Percentiles rank a stretch among this genome's conserved stretches.
Conservation (phyloP, 257 asterid species). For the Solanum lycopersicoides region DNA sequence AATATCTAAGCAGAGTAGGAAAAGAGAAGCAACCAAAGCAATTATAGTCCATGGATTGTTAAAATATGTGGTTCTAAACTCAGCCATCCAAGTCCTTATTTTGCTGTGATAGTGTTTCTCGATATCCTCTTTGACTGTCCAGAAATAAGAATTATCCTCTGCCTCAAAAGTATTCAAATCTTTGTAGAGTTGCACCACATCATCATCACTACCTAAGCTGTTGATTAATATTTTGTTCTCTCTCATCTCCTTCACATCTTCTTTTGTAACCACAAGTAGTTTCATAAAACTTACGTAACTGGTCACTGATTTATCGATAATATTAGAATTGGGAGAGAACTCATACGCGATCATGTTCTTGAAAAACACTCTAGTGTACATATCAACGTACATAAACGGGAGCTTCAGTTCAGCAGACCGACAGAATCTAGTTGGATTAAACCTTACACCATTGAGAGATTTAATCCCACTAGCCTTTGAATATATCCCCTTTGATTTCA, state of each 20-base stretch:
- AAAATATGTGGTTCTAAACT: neutral
- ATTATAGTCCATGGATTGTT: neutral
- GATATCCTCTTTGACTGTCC: fast-evolving
- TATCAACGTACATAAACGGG: neutral
- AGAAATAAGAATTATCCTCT: neutral
- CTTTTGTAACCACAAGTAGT: neutral
- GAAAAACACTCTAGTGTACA: neutral
- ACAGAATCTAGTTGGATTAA: neutral
- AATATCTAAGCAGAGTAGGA: neutral
- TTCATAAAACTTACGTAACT: neutral
- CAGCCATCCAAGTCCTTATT: neutral
- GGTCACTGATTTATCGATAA: neutral
- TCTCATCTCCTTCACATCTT: neutral
- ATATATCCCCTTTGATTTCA: neutral
- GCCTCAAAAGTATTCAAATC: neutral
- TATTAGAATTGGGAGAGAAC: neutral
- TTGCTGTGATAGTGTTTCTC: neutral
- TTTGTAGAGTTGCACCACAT: neutral
- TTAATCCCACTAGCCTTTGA: neutral
- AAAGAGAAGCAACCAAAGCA: neutral
- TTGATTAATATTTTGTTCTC: neutral
- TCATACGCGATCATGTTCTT: neutral
- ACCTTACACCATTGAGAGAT: neutral
- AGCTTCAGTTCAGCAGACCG: neutral
- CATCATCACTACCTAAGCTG: neutral